Percentiles rank a stretch among this genome's conserved stretches.
Evolutionary conservation across 305 asterid genomes (phyloP).

Genomic region (Fraxinus platypoda): DNA sequence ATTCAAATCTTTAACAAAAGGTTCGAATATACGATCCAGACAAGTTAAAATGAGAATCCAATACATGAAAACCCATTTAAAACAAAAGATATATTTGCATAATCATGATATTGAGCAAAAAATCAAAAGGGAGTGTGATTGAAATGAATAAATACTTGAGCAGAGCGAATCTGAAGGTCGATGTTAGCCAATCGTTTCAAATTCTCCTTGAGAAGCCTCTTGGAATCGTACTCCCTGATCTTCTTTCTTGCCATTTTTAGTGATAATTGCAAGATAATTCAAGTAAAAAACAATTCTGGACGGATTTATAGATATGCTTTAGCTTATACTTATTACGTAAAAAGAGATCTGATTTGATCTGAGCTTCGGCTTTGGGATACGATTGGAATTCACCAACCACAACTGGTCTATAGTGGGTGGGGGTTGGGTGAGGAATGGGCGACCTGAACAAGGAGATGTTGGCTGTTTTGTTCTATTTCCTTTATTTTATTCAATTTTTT

Average conservation of each 20-base stretch:
- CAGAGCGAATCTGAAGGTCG: constrained; percentile 61
- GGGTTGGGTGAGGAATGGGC: constrained; percentile 19
- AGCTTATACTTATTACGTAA: background rate
- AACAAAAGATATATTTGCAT: background rate
- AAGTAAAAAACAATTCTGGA: background rate
- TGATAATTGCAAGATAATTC: background rate
- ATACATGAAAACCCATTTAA: background rate
- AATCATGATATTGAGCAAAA: background rate
- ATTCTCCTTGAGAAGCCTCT: constrained; percentile 67
- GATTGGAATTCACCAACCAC: background rate
- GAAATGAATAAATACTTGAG: constrained; percentile 38
- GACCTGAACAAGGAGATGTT: constrained; percentile 26
- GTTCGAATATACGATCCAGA: background rate
- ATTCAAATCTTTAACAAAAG: background rate
- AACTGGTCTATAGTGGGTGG: background rate
- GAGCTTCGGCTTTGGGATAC: background rate
- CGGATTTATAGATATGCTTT: background rate
- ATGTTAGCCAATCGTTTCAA: constrained; percentile 54
- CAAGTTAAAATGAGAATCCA: background rate
- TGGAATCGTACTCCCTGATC: constrained; percentile 78
- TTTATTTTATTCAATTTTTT: too few relatives aligned
- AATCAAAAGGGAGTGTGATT: background rate
- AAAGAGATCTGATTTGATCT: constrained; percentile 9
- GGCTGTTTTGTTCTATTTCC: background rate
- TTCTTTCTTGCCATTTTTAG: constrained; percentile 65